phyloP scores from a whole-genome alignment of 2,329 filamentous ascomycete species.

The Alternaria sp. region DNA sequence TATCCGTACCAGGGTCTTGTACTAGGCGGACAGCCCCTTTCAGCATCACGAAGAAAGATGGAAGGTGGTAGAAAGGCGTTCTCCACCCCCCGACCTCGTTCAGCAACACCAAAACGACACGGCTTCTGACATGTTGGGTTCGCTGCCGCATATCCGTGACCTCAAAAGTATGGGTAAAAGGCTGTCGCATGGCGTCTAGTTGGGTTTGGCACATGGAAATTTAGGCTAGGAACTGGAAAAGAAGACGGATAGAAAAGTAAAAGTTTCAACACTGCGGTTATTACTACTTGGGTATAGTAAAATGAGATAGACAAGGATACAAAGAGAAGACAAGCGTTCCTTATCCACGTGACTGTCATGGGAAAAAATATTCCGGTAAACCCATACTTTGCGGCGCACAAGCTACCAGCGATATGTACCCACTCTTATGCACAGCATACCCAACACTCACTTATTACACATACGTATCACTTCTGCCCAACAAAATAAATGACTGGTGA shows the following conservation, averaged over 20 bases:
- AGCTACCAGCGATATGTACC: no score
- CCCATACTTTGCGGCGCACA: neutral
- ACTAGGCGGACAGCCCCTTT: slow-evolving; percentile 33
- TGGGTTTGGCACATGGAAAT: neutral
- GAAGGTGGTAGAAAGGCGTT: neutral
- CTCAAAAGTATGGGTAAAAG: slow-evolving; percentile 31
- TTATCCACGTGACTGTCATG: neutral
- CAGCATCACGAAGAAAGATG: neutral
- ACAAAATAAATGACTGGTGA: no score
- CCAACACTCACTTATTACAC: no score
- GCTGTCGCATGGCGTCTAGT: slow-evolving; percentile 51
- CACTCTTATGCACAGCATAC: no score
- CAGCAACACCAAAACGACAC: neutral
- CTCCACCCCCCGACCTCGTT: neutral
- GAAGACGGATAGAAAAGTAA: neutral
- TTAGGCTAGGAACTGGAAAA: neutral
- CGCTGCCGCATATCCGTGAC: slow-evolving; percentile 13
- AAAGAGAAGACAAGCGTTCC: neutral
- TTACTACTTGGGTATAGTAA: neutral
- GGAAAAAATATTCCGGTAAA: no score
- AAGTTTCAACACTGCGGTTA: neutral
- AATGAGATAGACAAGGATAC: neutral
- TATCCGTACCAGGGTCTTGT: slow-evolving; percentile 60
- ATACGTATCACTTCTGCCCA: no score
- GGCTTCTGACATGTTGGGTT: slow-evolving; percentile 9